Percentiles rank a stretch among this genome's conserved stretches.
phyloP scores from a whole-genome alignment of 2,329 filamentous ascomycete species.

The Aureobasidium lini region DNA sequence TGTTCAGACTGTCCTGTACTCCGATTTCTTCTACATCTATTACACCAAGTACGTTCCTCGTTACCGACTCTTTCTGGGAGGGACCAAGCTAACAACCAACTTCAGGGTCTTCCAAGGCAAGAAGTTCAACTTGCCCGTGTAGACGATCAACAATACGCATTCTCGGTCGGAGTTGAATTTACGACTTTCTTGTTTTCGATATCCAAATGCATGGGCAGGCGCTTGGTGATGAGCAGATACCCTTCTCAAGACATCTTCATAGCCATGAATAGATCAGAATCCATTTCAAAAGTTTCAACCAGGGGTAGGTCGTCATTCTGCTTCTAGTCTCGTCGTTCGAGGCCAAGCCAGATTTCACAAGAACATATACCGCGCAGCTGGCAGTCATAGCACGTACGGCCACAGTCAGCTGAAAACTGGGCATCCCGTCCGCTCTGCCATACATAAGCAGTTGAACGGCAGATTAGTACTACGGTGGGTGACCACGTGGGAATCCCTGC shows the following conservation, averaged over 20 bases:
- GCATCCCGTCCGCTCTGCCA: no score
- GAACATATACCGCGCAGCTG: no score
- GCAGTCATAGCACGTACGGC: no score
- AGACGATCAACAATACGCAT: conserved; percentile 15
- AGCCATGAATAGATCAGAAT: neutral
- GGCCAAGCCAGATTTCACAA: neutral
- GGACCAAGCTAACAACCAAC: neutral
- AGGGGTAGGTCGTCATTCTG: neutral
- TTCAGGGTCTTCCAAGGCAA: conserved; percentile 45
- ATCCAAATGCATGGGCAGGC: neutral
- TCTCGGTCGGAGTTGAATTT: neutral
- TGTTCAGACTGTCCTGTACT: conserved; percentile 90
- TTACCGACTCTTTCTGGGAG: conserved; percentile 14
- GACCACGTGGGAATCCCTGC: no score
- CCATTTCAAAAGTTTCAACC: neutral
- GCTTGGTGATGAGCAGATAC: neutral
- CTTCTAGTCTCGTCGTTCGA: no score
- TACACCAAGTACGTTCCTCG: conserved; percentile 69
- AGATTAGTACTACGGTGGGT: no score
- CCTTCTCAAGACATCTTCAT: neutral
- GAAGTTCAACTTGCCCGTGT: conserved; percentile 48
- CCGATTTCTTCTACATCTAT: conserved; percentile 99
- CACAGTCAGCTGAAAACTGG: no score
- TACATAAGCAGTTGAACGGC: no score
- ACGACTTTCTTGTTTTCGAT: neutral